Percentiles rank a stretch among this genome's conserved stretches.
Conservation (phyloP, 108 stramenopile species). For the Conticribra weissflogii region DNA sequence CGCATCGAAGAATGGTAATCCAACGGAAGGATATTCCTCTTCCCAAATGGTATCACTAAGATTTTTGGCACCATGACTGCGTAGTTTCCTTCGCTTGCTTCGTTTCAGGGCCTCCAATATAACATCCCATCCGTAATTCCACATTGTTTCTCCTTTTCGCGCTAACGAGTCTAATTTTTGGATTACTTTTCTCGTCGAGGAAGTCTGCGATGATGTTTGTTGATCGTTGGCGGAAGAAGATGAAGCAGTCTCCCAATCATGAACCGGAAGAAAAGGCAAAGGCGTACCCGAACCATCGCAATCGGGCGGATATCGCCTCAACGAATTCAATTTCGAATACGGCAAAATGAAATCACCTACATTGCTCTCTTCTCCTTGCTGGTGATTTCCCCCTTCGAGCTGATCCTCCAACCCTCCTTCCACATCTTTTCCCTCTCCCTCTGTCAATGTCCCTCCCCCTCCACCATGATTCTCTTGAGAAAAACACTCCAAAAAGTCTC, state of each 20-base stretch:
- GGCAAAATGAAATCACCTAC: conserved; percentile 1
- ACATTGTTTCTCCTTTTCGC: background rate
- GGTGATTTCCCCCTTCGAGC: background rate
- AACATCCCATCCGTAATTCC: conserved; percentile 45
- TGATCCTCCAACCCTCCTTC: background rate
- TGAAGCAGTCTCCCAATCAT: conserved; percentile 2
- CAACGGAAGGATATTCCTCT: conserved; percentile 11
- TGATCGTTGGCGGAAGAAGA: background rate
- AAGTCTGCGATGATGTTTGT: background rate
- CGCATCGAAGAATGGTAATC: background rate
- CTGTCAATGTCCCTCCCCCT: background rate
- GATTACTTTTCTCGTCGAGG: conserved; percentile 31
- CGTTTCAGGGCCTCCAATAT: conserved; percentile 36
- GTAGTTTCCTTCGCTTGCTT: conserved; percentile 30
- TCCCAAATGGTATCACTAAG: background rate
- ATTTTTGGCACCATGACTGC: conserved; percentile 14
- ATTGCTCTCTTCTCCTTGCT: background rate
- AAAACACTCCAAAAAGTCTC: conserved; percentile 21
- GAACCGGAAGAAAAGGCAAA: background rate
- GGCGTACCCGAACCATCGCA: conserved; percentile 42
- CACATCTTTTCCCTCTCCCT: background rate
- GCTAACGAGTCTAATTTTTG: conserved; percentile 35
- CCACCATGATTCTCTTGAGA: too few species aligned
- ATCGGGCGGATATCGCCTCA: conserved; percentile 28
- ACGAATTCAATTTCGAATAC: conserved; percentile 26